A percentile compares a stretch with the other conserved stretches of the same genome.
These are phyloP conservation scores for Chlamydomonas incerta DNA, from an alignment of 139 green algal genomes.

Conservation along the genomic window DNA sequence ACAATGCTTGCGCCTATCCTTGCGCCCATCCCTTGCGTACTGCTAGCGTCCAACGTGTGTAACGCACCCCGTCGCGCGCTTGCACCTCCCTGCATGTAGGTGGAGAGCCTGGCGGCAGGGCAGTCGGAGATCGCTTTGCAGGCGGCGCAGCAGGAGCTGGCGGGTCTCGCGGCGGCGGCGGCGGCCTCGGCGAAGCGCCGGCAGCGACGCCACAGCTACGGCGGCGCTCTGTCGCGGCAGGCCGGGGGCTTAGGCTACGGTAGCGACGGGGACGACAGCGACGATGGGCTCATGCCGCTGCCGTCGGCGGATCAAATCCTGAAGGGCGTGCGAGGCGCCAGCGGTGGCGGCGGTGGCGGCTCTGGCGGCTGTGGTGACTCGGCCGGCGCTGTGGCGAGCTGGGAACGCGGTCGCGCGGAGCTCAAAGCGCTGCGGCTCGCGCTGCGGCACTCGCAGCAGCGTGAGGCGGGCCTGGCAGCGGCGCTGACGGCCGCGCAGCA, in stretches of 20 bases:
- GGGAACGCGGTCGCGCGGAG: neutral
- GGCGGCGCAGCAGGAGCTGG: constrained; percentile 21
- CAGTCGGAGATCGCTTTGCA: neutral
- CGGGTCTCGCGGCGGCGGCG: neutral
- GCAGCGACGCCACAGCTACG: neutral
- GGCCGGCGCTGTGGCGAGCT: neutral
- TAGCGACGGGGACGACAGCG: too few relatives aligned
- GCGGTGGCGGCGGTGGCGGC: neutral
- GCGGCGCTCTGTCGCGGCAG: neutral
- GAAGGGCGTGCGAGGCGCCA: neutral
- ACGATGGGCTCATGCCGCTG: neutral
- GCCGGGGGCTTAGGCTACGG: neutral
- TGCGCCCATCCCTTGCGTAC: too few relatives aligned
- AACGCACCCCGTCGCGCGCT: neutral
- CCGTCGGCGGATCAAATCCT: neutral
- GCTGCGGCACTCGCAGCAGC: neutral
- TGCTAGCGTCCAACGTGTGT: neutral
- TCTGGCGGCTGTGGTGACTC: neutral
- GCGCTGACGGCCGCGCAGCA: constrained; percentile 15
- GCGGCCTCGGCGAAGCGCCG: neutral
- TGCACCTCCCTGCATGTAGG: neutral
- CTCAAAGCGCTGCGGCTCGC: neutral
- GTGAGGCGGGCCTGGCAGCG: constrained; percentile 14
- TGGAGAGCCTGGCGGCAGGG: neutral
- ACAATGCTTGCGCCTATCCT: too few relatives aligned